Conservation (phyloP, 192 early-diverging fungal genomes). For the Linnemannia hyalina region DNA sequence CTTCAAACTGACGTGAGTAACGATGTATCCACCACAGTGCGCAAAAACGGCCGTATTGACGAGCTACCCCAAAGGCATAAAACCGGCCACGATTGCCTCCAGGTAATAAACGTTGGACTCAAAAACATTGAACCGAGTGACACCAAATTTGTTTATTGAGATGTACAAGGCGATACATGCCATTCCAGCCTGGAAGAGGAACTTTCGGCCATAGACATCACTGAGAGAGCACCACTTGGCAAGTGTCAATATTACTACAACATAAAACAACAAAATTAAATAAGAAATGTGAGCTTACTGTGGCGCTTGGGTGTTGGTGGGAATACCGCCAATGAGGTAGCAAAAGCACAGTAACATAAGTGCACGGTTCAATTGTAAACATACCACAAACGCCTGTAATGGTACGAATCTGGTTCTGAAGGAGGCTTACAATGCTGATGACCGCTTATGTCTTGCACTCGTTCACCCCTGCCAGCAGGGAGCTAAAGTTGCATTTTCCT, state of each 20-base stretch:
- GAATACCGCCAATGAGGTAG: neutral
- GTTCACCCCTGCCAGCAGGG: neutral
- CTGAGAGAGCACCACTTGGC: constrained; percentile 21
- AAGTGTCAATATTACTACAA: neutral
- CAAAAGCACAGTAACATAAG: neutral
- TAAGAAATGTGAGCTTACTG: neutral
- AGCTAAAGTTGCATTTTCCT: neutral
- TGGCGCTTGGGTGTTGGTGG: neutral
- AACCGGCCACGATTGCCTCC: neutral
- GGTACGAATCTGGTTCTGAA: constrained; percentile 2
- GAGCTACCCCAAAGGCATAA: neutral
- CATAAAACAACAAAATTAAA: neutral
- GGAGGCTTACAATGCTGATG: neutral
- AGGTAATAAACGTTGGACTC: neutral
- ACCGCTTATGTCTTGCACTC: constrained; percentile 3
- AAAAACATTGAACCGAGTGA: neutral
- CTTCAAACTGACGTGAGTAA: neutral
- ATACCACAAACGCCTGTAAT: constrained; percentile 5
- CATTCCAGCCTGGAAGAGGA: neutral
- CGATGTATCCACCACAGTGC: neutral
- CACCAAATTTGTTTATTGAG: neutral
- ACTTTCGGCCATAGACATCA: constrained; percentile 10
- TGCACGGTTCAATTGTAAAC: neutral
- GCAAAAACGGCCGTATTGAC: constrained; percentile 8
- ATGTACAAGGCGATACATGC: neutral